Evolutionary conservation across 306 rosid species (phyloP), one percentile per base, ranked within the genome.

Genomic region (Spatholobus suberectus): DNA sequence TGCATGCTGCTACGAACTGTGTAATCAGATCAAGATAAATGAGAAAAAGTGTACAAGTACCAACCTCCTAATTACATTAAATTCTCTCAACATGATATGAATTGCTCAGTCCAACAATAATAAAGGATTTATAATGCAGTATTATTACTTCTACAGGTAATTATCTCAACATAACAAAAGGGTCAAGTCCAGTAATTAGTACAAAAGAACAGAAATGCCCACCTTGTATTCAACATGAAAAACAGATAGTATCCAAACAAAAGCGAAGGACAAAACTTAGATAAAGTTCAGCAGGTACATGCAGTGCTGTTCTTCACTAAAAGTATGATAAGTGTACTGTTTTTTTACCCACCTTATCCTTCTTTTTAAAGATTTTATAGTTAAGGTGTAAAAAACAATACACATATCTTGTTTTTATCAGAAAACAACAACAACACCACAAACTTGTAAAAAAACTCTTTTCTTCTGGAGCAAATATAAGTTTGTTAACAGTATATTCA

Each of bases 1-100:
- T 87, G 88, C 98, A 89, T 1, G 99, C 92, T 67, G 98, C 99
- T 80, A 86, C 61, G 11, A 96, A 92, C 99, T 96, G 98, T 70
- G 43, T 41, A 79, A 88, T 46, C 37, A 84, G 78, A 80, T 70
- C 67, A 86, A 86, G 34, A 77, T 10, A 88, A 82, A 75, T 84
- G 23, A 87, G 83, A 72, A 70, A 58, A 29, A 35, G 23, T 70
- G 38, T 29, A 67, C 17, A 29, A 68, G 57, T 38, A 49, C 63
- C 83, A 80, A 52, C 70, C 76, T 44, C 14, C 59, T 66, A 49
- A 51, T 23, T 27, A 32, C 26, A 18, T 34, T 52, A 15, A 21
- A 40, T 46, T 57, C 32, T 74, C 51, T 61, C 61, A 57, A 40
- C 59, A 59, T 44, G 83, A 90, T 65, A 85, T 61, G 21, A 90